These are phyloP conservation scores for Phialemonium atrogriseum DNA, from an alignment of 2,329 filamentous ascomycete species.

Conservation along the genomic window DNA sequence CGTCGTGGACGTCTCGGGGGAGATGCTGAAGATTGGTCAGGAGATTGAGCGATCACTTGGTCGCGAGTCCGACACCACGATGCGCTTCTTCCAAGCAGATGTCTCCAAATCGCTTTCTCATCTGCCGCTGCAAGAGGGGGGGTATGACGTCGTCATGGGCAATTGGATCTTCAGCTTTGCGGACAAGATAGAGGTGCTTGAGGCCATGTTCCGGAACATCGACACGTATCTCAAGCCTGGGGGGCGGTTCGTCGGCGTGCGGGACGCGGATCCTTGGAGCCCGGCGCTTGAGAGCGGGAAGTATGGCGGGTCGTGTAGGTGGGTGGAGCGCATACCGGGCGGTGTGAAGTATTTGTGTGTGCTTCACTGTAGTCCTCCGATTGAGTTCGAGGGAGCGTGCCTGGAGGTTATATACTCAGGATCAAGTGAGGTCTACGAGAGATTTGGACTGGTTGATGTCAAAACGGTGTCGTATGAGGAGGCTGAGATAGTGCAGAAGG, in stretches of 20 bases:
- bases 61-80: too few relatives aligned
- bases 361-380: constrained; percentile 2
- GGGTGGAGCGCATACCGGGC: neutral
- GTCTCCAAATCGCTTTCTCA: constrained; percentile 6
- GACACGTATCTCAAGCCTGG: constrained; percentile 9
- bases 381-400: constrained; percentile 5
- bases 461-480: too few relatives aligned
- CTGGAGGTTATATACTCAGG: constrained; percentile 7
- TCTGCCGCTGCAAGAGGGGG: constrained; percentile 4
- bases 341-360: constrained; percentile 5
- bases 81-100: constrained; percentile 9
- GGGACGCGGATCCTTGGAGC: constrained; percentile 7
- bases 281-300: constrained; percentile 2
- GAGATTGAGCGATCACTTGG: constrained; percentile 3
- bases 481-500: too few relatives aligned
- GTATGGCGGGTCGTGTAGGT: neutral
- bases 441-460: constrained; percentile 5
- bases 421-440: constrained; percentile 5
- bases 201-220: constrained; percentile 11
- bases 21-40: constrained; percentile 7
- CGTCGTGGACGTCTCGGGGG: constrained; percentile 9
- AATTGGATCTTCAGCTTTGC: constrained; percentile 13
- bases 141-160: constrained; percentile 13
- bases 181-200: constrained; percentile 3
- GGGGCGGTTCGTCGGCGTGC: constrained; percentile 11